Evolutionary conservation across 139 green algal species (phyloP), one percentile per base, ranked within the genome.

Genomic region (Nannochloris sp.): DNA sequence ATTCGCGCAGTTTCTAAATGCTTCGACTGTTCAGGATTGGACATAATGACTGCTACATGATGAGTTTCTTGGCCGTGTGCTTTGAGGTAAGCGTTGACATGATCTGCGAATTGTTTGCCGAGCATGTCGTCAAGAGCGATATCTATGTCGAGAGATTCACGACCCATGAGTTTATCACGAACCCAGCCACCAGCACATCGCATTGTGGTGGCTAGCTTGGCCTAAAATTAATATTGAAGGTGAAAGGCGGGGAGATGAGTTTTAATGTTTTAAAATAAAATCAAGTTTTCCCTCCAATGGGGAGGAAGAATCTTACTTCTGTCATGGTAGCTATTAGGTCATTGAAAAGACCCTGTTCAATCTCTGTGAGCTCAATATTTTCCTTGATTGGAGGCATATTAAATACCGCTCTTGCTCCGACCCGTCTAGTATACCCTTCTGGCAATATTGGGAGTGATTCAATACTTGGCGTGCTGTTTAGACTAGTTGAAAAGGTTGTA

Each of bases 1-100:
- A 98, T 95, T 47, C 83, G 83, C 3, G 94, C 93, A 14, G 93
- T 99, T 73, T 99, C 94, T 65, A 99, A 74, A 72, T 99, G 93
- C 84, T 99, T 99, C 19, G 84, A 95, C 75, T 99, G 95, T 15
- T 98, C 91, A 1, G 93, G 93, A 62, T 99, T 99, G 69, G 70
- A 83, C 51, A 89, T 77, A 31, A 98, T 95, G n/a, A 97, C 89
- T 2, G 83, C 91, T 13, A 91, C 65, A n/a, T 69, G 61, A 46
- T 69, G 63, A 15, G 54, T 70, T 53, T 86, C 71, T 60, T 84
- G 56, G 27, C 82, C 81, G n/a, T 83, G 77, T 3, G 64, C 79
- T 25, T 62, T 31, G 2, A 96, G 76, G 59, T 97, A 90, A 27
- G 86, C 75, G 55, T 95, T 94, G 8, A 96, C 76, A 36, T 83